Evolutionary conservation across 2,329 filamentous ascomycete genomes (phyloP), one percentile per base, ranked within the genome.

Genomic region (Aspergillus calidoustus): DNA sequence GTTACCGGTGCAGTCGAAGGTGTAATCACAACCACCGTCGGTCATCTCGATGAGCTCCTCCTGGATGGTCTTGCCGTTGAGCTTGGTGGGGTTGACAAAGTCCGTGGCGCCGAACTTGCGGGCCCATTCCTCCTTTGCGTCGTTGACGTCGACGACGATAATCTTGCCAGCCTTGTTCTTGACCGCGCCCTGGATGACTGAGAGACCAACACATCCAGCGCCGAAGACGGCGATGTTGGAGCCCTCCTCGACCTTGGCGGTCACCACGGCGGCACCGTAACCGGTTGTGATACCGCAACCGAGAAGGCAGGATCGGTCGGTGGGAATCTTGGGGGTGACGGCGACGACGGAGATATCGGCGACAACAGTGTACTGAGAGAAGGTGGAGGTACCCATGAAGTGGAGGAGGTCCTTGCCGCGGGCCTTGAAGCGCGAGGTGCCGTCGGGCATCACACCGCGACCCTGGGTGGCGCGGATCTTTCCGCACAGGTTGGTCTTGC

Each of bases 331-430:
- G 63, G 87, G 86, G 71, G 93, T 93, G 70, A 99, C 93, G 65
- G 93, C 91, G 30, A 99, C 95, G 61, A 97, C 95, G 53, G 93
- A 97, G 81, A 99, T 98, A 79, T 99, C 95, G 77, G 95, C 94
- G 43, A 99, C 92, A 67, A 99, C 95, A 61, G 95, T 98, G 84
- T 96, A 99, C 82, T 99, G 95, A 34, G 92, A 96, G 85, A 99
- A 99, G 71, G 95, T 99, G 43, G 93, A 97, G 60, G 92, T 97
- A 73, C 95, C 95, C 95, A 99, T 99, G 84, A 98, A 99, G 84
- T 98, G 95, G 62, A 98, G 88, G 64, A 99, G 86, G 72, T 96
- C 91, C 83, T 97, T 90, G 80, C 95, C 95, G 80, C 94, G 95
- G 86, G 90, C 93, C 81, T 87, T 92, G 88, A 98, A 97, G 73